Base-by-base conservation (phyloP, 2,329 filamentous ascomycete species). In the Thermomyces lanuginosus region DNA sequence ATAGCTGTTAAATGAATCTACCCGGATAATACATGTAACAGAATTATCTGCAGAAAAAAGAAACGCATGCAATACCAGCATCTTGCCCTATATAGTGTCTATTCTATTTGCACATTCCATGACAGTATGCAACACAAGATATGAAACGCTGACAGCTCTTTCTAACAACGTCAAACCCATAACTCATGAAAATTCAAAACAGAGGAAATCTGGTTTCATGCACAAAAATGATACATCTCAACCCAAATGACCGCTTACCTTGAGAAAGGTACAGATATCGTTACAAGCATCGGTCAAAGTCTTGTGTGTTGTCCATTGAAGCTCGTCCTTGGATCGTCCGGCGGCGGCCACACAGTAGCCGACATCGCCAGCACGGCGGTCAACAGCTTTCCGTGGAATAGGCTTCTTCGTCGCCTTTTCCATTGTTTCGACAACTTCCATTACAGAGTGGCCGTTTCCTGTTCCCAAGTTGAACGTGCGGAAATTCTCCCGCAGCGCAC, bases 271-370 rank as follows among this genome's bases (percentile, higher is more conserved):
- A 33, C 48, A 53, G 22, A 54, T 46, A 29, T 48, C 52, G 21
- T 36, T 31, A 30, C 52, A 55, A 5, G 51, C 52, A 36, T 55
- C 48, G 19, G 36, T 43, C 30, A 55, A 29, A 4, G 47, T 42
- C 36, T 53, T 53, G 24, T 53, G 39, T 6, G 51, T 53, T 32
- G 51, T 48, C 43, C 46, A 56, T 30, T 51, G 45, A 23, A 77
- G 56, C 50, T 78, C 73, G 43, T 66, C 56, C 32, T 69, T 33
- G 2, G 51, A 50, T 16, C 50, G 39, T 11, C 41, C 37, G 22
- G 48, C 45, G 15, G 48, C 45, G 16, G 52, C 52, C 19, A 56
- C 50, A 20, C 51, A 56, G 14, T 44, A 49, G 16, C 51, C 51
- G 21, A 56, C 52, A 26, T 55, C 52, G 14, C 52, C 52, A 7